Evolutionary conservation across 2,329 filamentous ascomycete species (phyloP), one percentile per base, ranked within the genome.

Genomic region (Ceratocystis colombiana): DNA sequence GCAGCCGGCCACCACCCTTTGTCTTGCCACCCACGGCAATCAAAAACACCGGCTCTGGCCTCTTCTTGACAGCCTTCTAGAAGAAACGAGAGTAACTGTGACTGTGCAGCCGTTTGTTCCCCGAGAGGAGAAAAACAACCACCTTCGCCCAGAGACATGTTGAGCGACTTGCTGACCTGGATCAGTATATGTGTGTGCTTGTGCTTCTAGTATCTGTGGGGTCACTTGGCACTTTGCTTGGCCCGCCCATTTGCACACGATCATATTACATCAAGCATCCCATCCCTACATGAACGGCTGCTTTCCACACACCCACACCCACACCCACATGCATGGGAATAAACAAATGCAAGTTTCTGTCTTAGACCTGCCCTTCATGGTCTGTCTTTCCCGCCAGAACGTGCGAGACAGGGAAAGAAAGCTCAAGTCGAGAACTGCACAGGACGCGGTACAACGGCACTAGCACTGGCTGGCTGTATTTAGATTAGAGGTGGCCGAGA

Each of bases 21-120:
- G 33, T 41, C 33, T 25, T 62, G 59, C 22, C 37, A 41, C 10
- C 37, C 37, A 41, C 1, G 28, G 12, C n/a, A 20, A 50, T 50
- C n/a, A 22, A 45, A 28, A 17, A 30, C 53, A 57, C 22, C 15
- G 25, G 20, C 50, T 41, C 37, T 41, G 37, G 8, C 37, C 10
- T 12, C 37, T 41, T 41, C 37, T 8, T 57, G 53, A 57, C 53
- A 57, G 12, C 22, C 53, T 57, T 57, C 53, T 57, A 57, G 53
- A 50, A 48, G 45, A 48, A 20, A 57, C 15, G 10, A 57, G 25
- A n/a, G 15, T 57, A 6, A 50, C 37, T 50, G 46, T 50, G 6
- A 8, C 7, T 50, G 10, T 50, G 46, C 22, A 50, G n/a, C 8
- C 3, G n/a, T 17, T 20, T 8, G 10, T 41, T 2, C 37, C 3